Evolutionary conservation across 345 rosid genomes (phyloP).

Genomic region (Xanthoceras sorbifolium): DNA sequence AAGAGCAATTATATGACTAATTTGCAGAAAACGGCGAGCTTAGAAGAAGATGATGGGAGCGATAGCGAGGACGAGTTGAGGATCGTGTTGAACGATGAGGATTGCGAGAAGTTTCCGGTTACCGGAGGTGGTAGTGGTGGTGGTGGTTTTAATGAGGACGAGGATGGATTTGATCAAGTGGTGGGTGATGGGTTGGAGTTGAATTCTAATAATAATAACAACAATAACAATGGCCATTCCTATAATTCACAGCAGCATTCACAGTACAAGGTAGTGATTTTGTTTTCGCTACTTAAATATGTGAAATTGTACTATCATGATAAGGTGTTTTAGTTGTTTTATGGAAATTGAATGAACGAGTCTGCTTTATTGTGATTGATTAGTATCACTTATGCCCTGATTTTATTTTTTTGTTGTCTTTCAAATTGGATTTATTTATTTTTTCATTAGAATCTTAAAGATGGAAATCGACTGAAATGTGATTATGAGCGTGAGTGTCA

Average conservation of each 20-base stretch:
- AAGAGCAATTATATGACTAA: neutral
- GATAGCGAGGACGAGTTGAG: constrained; percentile 72
- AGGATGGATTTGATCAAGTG: neutral
- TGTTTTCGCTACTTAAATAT: neutral
- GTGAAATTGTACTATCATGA: neutral
- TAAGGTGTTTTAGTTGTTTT: neutral
- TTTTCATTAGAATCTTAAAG: neutral
- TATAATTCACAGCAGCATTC: neutral
- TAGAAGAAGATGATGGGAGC: constrained; percentile 35
- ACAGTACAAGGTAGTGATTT: constrained; percentile 36
- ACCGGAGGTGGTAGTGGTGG: constrained; percentile 21
- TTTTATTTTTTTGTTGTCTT: too few relatives aligned
- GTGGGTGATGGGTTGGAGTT: constrained; percentile 15
- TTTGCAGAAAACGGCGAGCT: neutral
- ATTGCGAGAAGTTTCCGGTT: constrained; percentile 28
- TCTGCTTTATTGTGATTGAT: neutral
- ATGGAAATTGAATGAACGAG: neutral
- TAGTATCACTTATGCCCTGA: too few relatives aligned
- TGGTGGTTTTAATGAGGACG: constrained; percentile 9
- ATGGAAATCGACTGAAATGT: neutral
- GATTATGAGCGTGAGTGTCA: neutral
- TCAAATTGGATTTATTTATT: too few relatives aligned
- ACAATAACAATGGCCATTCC: neutral
- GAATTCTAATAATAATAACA: neutral
- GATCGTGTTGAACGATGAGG: constrained; percentile 66